These are phyloP conservation scores for Cryptosporidium baileyi DNA, from an alignment of 169 alveolate genomes.

Conservation along the genomic window DNA sequence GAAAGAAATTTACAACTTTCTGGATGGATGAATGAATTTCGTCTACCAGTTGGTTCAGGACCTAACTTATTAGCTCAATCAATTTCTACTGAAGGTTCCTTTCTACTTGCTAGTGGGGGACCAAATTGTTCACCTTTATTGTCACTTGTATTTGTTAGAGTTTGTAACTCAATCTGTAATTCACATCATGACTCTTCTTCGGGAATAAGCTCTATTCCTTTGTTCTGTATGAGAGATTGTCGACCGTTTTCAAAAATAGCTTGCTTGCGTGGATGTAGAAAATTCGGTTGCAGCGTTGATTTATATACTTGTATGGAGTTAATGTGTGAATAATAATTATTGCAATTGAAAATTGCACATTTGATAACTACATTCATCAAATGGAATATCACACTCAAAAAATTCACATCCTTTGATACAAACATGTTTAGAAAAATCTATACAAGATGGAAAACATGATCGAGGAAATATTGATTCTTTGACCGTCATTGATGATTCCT, in stretches of 20 bases:
- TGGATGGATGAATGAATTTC: slow-evolving; percentile 36
- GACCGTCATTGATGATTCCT: neutral
- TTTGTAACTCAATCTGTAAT: slow-evolving; percentile 48
- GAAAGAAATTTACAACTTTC: slow-evolving; percentile 13
- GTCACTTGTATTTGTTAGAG: slow-evolving; percentile 47
- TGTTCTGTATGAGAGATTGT: slow-evolving; percentile 50
- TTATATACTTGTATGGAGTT: slow-evolving; percentile 55
- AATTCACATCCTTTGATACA: slow-evolving; percentile 5
- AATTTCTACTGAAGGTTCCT: slow-evolving; percentile 32
- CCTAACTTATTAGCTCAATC: slow-evolving; percentile 15
- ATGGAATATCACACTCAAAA: slow-evolving; percentile 28
- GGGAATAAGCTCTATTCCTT: slow-evolving; percentile 29
- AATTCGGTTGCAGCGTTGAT: slow-evolving; percentile 32
- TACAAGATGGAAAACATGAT: slow-evolving; percentile 58
- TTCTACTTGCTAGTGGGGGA: neutral
- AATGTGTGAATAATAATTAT: slow-evolving; percentile 34
- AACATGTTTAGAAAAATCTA: slow-evolving; percentile 27
- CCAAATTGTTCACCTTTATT: slow-evolving; percentile 50
- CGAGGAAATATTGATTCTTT: slow-evolving; percentile 37
- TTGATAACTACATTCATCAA: slow-evolving; percentile 35
- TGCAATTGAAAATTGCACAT: slow-evolving; percentile 27
- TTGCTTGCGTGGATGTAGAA: slow-evolving; percentile 63
- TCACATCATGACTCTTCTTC: slow-evolving; percentile 52
- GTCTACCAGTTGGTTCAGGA: neutral
- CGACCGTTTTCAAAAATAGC: slow-evolving; percentile 51